These are phyloP conservation scores for Cyclotella atomus DNA, from an alignment of 108 stramenopile genomes.

Conservation along the genomic window DNA sequence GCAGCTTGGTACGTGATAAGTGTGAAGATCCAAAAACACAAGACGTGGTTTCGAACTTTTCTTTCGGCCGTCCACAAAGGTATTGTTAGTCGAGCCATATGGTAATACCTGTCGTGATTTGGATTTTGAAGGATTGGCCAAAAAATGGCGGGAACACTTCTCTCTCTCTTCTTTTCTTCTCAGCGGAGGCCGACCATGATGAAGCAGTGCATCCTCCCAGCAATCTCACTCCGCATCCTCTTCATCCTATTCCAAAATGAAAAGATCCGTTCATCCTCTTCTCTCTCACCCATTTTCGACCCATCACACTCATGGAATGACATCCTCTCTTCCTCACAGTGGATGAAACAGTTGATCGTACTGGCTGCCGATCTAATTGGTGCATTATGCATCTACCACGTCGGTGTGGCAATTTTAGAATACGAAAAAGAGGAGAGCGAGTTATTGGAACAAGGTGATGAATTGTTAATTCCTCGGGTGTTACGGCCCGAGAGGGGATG, in stretches of 20 bases:
- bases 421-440: conserved; percentile 33
- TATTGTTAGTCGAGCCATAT: too few relatives aligned
- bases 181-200: not conserved
- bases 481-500: conserved; percentile 48
- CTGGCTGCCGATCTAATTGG: conserved; percentile 36
- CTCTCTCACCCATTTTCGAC: conserved; percentile 31
- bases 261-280: not conserved
- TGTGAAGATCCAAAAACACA: too few relatives aligned
- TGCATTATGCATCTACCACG: conserved; percentile 27
- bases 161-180: not conserved
- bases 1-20: too few relatives aligned
- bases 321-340: conserved; percentile 7
- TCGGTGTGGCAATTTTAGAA: conserved; percentile 25
- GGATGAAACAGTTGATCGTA: conserved; percentile 3
- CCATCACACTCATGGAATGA: conserved; percentile 44
- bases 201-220: not conserved
- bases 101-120: too few relatives aligned
- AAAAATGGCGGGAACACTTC: too few relatives aligned
- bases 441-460: conserved; percentile 9
- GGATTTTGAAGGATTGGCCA: too few relatives aligned
- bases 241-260: not conserved
- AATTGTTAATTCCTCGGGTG: conserved; percentile 27
- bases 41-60: too few relatives aligned
- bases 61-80: too few relatives aligned
- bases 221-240: not conserved